Evolutionary conservation across 1,284 basidiomycete genomes (phyloP).

Genomic region (Vanrija humicola): DNA sequence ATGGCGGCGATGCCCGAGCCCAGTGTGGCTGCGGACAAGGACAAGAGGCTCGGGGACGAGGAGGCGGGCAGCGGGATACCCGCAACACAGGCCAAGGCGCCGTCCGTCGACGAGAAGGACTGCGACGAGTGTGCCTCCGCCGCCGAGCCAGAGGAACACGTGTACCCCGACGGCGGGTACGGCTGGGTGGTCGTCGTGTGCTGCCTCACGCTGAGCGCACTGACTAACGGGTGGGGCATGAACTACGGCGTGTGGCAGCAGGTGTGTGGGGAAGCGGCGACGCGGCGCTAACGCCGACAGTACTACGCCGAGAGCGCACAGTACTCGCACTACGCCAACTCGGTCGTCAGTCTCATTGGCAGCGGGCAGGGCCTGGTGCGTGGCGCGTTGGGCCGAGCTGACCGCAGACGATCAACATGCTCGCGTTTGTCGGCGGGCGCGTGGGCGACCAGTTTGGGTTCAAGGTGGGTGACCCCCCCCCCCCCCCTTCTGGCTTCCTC

Average conservation of each 20-base stretch:
- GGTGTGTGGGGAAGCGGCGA: slow-evolving; percentile 4
- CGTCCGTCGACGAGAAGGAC: neutral
- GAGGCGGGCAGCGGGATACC: neutral
- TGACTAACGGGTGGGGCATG: slow-evolving; percentile 31
- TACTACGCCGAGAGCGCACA: slow-evolving; percentile 22
- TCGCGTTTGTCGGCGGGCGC: slow-evolving; percentile 10
- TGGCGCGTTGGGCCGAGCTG: neutral
- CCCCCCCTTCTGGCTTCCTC: too few species aligned
- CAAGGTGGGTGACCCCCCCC: slow-evolving; percentile 31
- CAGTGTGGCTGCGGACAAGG: neutral
- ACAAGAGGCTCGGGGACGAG: neutral
- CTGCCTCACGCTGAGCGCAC: slow-evolving; percentile 28
- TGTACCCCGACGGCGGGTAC: slow-evolving; percentile 46
- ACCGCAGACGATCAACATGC: neutral
- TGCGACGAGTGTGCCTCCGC: neutral
- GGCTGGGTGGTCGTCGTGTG: slow-evolving; percentile 38
- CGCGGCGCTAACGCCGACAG: slow-evolving; percentile 9
- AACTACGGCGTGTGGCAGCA: slow-evolving; percentile 34
- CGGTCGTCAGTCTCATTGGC: slow-evolving; percentile 20
- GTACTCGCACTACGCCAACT: slow-evolving; percentile 15
- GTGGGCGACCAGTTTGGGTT: slow-evolving; percentile 24
- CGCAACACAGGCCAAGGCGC: neutral
- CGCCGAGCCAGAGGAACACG: slow-evolving; percentile 13
- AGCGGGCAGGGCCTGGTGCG: slow-evolving; percentile 8
- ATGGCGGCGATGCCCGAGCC: too few species aligned